Base-by-base conservation (phyloP, 257 asterid genomes). In the Lavandula angustifolia region DNA sequence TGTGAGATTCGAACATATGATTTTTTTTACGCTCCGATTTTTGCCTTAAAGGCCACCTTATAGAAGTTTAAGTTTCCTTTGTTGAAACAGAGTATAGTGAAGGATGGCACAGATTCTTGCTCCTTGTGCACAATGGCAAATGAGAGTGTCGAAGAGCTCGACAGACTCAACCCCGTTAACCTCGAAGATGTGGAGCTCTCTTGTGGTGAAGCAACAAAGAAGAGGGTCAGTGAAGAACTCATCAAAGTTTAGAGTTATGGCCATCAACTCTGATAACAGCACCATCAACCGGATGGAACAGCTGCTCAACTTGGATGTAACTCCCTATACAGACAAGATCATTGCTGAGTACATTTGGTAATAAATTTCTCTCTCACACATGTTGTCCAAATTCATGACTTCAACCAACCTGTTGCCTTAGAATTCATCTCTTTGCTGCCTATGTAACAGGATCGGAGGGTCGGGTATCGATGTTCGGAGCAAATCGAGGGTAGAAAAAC, bases 271-370 rank as follows among this genome's bases (percentile, higher is more conserved):
- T 6, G 85, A 71, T 0, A 77, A 75, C 70, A 61, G 91, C 80
- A 84, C 96, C 0, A 62, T 91, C 67, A 91, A 91, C 84, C 87
- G 96, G 60, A 46, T 88, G 64, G 96, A 91, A 29, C 94, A 88
- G 78, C 55, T 91, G 73, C 91, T 91, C 13, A 91, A 91, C 78
- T 72, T 88, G 85, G 95, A 88, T 13, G 75, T 84, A 3, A 68
- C 94, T 65, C 96, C 98, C 4, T 75, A 76, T 71, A 86, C 94
- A 27, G 91, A 88, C 50, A 91, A 78, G 70, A 84, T 91, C 76
- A 84, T 91, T 72, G 98, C 96, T 61, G 98, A 91, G 71, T 91
- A 88, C 42, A 91, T 91, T 59, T 91, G 98, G 98, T 88, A 22
- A 22, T 22, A 22, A 22, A 82, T 44, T 12, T 44, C 18, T 44